Conservation (phyloP, 2,329 filamentous ascomycete species). For the Colletotrichum tabaci region DNA sequence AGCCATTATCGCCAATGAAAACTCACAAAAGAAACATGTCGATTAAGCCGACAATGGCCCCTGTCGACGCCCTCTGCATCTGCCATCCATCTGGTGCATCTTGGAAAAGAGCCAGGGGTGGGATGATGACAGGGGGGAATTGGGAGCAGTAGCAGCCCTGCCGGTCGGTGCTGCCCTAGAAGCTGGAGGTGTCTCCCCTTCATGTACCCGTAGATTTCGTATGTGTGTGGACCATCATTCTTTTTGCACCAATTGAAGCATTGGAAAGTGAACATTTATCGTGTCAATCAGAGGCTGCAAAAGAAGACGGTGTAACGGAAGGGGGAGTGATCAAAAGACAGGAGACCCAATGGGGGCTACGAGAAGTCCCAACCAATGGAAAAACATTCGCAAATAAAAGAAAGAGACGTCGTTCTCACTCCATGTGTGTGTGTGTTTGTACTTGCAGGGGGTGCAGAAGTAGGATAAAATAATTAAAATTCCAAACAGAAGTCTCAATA, state of each 20-base stretch:
- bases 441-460: neutral
- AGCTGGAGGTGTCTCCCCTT: slow-evolving; percentile 6
- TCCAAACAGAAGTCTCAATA: neutral
- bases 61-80: slow-evolving; percentile 28
- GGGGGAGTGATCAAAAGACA: neutral
- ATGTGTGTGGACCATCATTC: neutral
- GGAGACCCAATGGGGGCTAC: slow-evolving; percentile 4
- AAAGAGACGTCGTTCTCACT: neutral
- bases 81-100: slow-evolving; percentile 27
- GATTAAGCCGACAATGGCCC: slow-evolving; percentile 41
- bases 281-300: slow-evolving; percentile 35
- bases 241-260: slow-evolving; percentile 38
- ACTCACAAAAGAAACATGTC: slow-evolving; percentile 44
- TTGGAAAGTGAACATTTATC: slow-evolving; percentile 11
- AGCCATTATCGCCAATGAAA: slow-evolving; percentile 54
- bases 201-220: neutral
- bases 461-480: slow-evolving; percentile 34
- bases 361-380: slow-evolving; percentile 11
- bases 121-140: slow-evolving; percentile 16
- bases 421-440: neutral
- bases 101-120: slow-evolving; percentile 6
- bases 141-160: slow-evolving; percentile 21
- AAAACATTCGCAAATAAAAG: slow-evolving; percentile 20
- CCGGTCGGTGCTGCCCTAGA: slow-evolving; percentile 19
- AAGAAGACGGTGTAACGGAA: slow-evolving; percentile 9